A percentile compares a stretch with the other conserved stretches of the same genome.
Conservation (phyloP, 495 filamentous ascomycete genomes). For the Ramalina intermedia region DNA sequence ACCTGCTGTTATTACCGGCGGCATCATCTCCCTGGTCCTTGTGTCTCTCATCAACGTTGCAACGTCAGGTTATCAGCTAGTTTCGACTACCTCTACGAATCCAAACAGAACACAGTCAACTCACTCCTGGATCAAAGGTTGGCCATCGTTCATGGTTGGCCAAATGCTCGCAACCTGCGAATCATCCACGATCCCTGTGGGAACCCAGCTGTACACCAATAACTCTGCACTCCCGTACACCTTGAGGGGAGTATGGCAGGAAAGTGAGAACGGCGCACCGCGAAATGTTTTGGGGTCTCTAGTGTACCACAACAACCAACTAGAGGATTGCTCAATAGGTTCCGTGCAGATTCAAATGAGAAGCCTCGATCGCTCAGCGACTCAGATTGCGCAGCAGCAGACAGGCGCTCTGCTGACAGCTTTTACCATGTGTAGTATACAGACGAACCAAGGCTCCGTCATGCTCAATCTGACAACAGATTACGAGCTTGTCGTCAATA, state of each 20-base stretch:
- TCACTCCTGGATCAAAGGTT: conserved; percentile 12
- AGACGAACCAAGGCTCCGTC: conserved; percentile 3
- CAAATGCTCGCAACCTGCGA: conserved; percentile 15
- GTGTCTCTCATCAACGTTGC: conserved; percentile 19
- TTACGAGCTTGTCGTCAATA: conserved; percentile 13
- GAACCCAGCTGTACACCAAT: conserved; percentile 19
- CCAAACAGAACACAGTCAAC: conserved; percentile 16
- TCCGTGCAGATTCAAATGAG: conserved; percentile 14
- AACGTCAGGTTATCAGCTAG: conserved; percentile 5
- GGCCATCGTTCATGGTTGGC: conserved; percentile 19
- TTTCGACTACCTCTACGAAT: conserved; percentile 8
- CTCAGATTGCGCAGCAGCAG: conserved; percentile 3
- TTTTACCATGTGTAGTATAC: conserved; percentile 9
- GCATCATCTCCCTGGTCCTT: conserved; percentile 12
- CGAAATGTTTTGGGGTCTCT: conserved; percentile 10
- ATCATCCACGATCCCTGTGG: conserved; percentile 13
- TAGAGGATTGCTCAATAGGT: conserved; percentile 16
- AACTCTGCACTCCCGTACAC: conserved; percentile 19
- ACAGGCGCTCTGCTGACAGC: conserved; percentile 9
- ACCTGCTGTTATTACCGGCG: conserved; percentile 15
- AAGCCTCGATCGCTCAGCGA: conserved; percentile 8
- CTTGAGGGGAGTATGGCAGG: conserved; percentile 15
- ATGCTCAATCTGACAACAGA: conserved; percentile 16
- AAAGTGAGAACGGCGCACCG: neutral
- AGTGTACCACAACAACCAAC: conserved; percentile 16